phyloP scores from a whole-genome alignment of 192 early-diverging fungal genomes.

The Anaeromyces robustus region DNA sequence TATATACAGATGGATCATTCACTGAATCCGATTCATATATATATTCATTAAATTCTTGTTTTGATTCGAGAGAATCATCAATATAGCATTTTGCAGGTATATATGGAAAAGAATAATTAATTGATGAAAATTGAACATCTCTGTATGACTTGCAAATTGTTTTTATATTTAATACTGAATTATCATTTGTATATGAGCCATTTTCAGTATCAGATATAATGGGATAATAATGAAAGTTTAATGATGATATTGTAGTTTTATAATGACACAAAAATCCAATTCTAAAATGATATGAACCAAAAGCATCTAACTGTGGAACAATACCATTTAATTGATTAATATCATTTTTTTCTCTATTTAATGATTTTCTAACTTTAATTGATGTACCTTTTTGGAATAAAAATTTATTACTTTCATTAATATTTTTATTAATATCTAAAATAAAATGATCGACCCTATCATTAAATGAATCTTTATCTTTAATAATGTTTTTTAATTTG shows the following conservation, averaged over 20 bases:
- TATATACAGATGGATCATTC: neutral
- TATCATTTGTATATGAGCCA: conserved; percentile 3
- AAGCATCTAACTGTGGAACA: conserved; percentile 29
- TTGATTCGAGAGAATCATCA: neutral
- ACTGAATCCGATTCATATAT: neutral
- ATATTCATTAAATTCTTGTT: neutral
- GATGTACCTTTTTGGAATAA: neutral
- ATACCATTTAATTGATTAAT: neutral
- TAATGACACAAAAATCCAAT: conserved; percentile 28
- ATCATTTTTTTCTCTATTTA: neutral
- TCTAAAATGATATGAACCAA: conserved; percentile 35
- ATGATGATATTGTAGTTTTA: conserved; percentile 18
- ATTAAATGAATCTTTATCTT: neutral
- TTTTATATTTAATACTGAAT: neutral
- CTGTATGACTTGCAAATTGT: neutral
- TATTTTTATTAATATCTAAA: neutral
- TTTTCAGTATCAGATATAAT: conserved; percentile 21
- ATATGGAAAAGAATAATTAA: neutral
- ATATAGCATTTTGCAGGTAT: conserved; percentile 4
- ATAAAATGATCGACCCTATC: neutral
- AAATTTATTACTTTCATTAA: neutral
- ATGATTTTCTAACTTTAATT: neutral
- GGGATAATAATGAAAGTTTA: conserved; percentile 31
- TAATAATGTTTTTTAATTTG: neutral
- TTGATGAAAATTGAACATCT: neutral